Conservation (phyloP, 352 stramenopile species). For the Phytophthora aleatoria region DNA sequence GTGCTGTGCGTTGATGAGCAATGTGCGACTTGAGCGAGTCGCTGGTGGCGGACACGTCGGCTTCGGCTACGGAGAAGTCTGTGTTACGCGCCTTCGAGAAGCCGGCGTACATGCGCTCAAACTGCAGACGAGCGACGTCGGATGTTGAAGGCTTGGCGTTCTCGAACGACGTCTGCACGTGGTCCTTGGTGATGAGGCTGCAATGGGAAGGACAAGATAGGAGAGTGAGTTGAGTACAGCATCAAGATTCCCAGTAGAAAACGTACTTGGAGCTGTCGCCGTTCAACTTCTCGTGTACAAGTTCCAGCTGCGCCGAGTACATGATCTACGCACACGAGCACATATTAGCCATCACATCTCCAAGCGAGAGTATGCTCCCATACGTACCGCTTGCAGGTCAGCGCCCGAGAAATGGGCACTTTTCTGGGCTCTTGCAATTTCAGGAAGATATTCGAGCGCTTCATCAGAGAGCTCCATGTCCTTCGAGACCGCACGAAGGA, state of each 20-base stretch:
- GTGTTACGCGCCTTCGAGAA: slow-evolving; percentile 78
- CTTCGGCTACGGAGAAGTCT: slow-evolving; percentile 63
- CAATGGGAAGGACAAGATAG: neutral
- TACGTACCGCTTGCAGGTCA: slow-evolving; percentile 91
- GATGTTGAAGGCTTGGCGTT: slow-evolving; percentile 77
- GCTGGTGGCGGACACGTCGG: slow-evolving; percentile 46
- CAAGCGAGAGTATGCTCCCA: neutral
- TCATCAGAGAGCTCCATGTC: slow-evolving; percentile 79
- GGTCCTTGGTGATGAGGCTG: slow-evolving; percentile 57
- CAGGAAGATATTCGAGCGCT: slow-evolving; percentile 72
- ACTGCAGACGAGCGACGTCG: slow-evolving; percentile 55
- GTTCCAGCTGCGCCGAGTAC: slow-evolving; percentile 94
- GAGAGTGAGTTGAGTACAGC: slow-evolving; percentile 4
- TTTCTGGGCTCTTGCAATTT: slow-evolving; percentile 71
- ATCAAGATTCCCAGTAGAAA: neutral
- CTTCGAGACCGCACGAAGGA: slow-evolving; percentile 74
- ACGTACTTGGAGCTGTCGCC: slow-evolving; percentile 58
- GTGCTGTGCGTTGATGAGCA: slow-evolving; percentile 69
- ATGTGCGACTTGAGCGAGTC: slow-evolving; percentile 61
- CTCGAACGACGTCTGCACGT: slow-evolving; percentile 70
- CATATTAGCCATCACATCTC: neutral
- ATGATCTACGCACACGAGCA: slow-evolving; percentile 65
- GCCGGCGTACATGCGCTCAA: slow-evolving; percentile 70
- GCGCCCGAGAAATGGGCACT: slow-evolving; percentile 90
- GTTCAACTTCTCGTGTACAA: slow-evolving; percentile 91